Base-by-base conservation (phyloP, 2,329 filamentous ascomycete species). In the Alternaria viburni region DNA sequence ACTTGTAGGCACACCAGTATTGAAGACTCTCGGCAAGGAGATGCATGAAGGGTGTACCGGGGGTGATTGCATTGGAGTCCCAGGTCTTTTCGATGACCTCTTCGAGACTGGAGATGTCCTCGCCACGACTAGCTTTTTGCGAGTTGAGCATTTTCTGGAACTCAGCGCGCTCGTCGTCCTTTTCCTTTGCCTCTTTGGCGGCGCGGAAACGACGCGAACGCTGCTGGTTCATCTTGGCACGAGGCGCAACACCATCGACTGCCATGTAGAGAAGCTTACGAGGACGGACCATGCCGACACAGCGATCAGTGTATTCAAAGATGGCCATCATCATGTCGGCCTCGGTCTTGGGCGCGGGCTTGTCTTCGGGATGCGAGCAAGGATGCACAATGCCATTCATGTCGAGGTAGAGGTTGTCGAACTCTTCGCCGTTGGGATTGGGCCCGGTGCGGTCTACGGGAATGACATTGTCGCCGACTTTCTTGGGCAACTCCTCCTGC, bases 321-420 rank as follows among this genome's bases (percentile, higher is more conserved):
- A 99, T 90, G 77, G 96, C 96, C 73, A 97, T 80, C 96, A 99
- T 99, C 96, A 99, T 99, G 83, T 98, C 96, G 79, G 97, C 93
- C 83, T 99, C 96, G 65, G 96, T 95, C 75, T 91, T 91, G 11
- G 96, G 96, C 5, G 96, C 89, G 2, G 96, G 93, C 67, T 89
- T 89, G 76, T 98, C 95, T 80, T 99, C 96, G 1, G 96, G 96
- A 82, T 99, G 96, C 50, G 95, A 97, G 83, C 96, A 99, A 30
- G 96, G 96, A 84, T 99, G 96, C 41, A 99, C 96, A 70, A 99
- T 99, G 79, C 96, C 96, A 81, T 99, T 99, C 95, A 99, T 98
- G 77, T 99, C 96, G 67, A 99, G 88, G 77, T 99, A 99, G 6
- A 99, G 85, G 76, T 99, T 99, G 83, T 99, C 95, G 76, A 97